Evolutionary conservation across 768 basidiomycete species (phyloP), one percentile per base, ranked within the genome.

Genomic region (Mycena rosella): DNA sequence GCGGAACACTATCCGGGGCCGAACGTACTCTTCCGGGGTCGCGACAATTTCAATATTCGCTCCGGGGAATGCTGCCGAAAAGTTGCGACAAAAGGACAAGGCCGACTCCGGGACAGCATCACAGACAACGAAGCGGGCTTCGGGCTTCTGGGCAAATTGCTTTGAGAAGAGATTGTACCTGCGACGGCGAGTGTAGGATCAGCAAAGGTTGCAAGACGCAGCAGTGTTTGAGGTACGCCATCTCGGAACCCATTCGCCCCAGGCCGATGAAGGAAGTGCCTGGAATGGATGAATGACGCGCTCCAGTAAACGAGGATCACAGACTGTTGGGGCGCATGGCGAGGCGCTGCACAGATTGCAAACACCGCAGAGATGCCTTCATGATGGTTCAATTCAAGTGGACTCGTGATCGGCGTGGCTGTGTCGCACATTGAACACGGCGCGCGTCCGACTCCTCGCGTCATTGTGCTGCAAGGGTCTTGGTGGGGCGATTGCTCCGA

Each of bases 241-340:
- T 96, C 77, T 94, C 91, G 48, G 88, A 88, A 45, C 95, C 95
- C 95, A 96, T 96, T 48, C 90, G 86, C 44, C 95, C 95, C 15
- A 96, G 87, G 11, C 95, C 95, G 58, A 96, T 91, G 81, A 96
- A 96, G 59, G 88, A 89, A 36, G 89, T 87, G 76, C 84, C 69
- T 70, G 56, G 40, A 60, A 60, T 9, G 17, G n/a, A 17, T 62
- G 40, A 58, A 68, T 58, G 10, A 30, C 5, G 6, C 24, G 47
- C 17, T 13, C 49, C 20, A 14, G 24, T 5, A 27, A 40, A 13
- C 24, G 27, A 5, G 34, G 24, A 20, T 32, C 47, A 30, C 27
- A 27, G 47, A 68, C 67, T 88, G 59, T 82, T 86, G 24, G 79
- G 74, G 40, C 88, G 86, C 42, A 75, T 55, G 7, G 75, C 69